These are phyloP conservation scores for Desmodesmus armatus DNA, from an alignment of 139 green algal species.

Conservation along the genomic window DNA sequence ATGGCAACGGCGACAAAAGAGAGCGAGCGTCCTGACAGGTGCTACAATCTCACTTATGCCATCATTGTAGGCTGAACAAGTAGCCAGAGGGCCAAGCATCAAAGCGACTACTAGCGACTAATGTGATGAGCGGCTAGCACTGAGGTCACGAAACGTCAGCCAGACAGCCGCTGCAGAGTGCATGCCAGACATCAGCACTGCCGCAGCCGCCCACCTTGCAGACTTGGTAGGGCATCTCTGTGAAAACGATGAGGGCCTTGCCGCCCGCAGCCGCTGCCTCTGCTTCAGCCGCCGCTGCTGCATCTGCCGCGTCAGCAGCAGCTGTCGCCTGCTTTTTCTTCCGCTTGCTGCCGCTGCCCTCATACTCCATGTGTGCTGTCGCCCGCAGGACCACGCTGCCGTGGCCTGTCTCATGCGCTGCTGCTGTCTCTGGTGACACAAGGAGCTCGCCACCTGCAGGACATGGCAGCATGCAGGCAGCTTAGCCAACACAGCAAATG, in stretches of 20 bases:
- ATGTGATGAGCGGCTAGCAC: too few relatives aligned
- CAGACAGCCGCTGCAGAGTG: too few relatives aligned
- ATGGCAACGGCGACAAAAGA: too few relatives aligned
- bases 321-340: neutral
- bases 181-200: too few relatives aligned
- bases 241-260: slow-evolving; percentile 81
- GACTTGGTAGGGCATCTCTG: slow-evolving; percentile 92
- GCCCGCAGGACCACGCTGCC: slow-evolving; percentile 82
- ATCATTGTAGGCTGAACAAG: too few relatives aligned
- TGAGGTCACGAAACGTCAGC: too few relatives aligned
- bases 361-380: slow-evolving; percentile 75
- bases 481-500: too few relatives aligned
- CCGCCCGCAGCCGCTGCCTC: slow-evolving; percentile 5
- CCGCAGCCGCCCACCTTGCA: slow-evolving; percentile 94
- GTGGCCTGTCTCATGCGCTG: slow-evolving; percentile 78
- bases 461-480: too few relatives aligned
- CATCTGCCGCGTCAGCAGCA: neutral
- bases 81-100: too few relatives aligned
- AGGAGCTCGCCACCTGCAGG: slow-evolving; percentile 78
- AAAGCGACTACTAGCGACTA: too few relatives aligned
- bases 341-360: slow-evolving; percentile 4
- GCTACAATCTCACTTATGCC: too few relatives aligned
- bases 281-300: slow-evolving; percentile 15
- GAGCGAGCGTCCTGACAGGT: too few relatives aligned
- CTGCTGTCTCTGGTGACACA: slow-evolving; percentile 56